These are phyloP conservation scores for Auricularia cornea DNA, from an alignment of 768 basidiomycete genomes.

Conservation along the genomic window DNA sequence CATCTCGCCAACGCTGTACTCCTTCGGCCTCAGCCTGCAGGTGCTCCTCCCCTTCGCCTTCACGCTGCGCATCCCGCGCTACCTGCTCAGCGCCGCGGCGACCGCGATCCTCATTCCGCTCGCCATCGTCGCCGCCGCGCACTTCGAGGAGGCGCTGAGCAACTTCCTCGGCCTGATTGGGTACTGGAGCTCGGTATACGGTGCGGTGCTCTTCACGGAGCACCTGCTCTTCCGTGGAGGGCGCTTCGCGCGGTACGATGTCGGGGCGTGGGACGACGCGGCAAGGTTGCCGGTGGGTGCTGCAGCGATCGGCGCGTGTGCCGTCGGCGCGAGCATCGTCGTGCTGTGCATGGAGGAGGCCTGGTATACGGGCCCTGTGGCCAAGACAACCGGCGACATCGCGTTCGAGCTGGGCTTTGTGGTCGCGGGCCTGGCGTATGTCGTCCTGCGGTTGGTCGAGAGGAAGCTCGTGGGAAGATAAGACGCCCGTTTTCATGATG, in stretches of 20 bases:
- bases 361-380: constrained; percentile 67
- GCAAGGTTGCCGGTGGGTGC: constrained; percentile 49
- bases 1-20: constrained; percentile 78
- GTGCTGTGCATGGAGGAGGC: constrained; percentile 63
- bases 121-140: constrained; percentile 58
- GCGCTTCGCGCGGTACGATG: constrained; percentile 40
- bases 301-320: constrained; percentile 47
- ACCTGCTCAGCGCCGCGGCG: constrained; percentile 57
- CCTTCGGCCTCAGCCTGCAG: constrained; percentile 66
- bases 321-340: constrained; percentile 45
- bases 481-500: no score
- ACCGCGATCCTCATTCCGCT: constrained; percentile 65
- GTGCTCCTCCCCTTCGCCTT: constrained; percentile 52
- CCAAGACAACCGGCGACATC: constrained; percentile 55
- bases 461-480: constrained; percentile 13
- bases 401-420: constrained; percentile 56
- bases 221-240: constrained; percentile 56
- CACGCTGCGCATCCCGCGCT: constrained; percentile 45
- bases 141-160: constrained; percentile 54
- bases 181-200: constrained; percentile 52
- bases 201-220: constrained; percentile 52
- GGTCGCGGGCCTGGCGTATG: constrained; percentile 39
- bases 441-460: constrained; percentile 40
- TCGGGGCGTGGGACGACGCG: constrained; percentile 46
- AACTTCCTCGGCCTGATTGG: constrained; percentile 64